phyloP scores from a whole-genome alignment of 2,329 filamentous ascomycete species.

The Fusarium fracticaudum region DNA sequence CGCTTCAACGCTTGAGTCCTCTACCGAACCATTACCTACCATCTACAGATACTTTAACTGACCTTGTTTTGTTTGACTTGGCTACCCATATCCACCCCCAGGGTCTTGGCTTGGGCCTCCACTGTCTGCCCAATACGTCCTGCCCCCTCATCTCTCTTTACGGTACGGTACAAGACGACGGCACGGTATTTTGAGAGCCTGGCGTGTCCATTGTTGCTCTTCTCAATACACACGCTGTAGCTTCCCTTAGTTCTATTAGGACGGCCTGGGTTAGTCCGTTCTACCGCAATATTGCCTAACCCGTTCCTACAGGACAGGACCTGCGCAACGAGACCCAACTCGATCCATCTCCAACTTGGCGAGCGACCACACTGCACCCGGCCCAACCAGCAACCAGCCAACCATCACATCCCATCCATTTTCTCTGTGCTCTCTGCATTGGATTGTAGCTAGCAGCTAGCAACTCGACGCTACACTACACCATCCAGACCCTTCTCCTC shows the following conservation, averaged over 20 bases:
- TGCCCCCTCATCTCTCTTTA: constrained; percentile 29
- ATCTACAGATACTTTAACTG: background rate
- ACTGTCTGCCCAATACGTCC: constrained; percentile 41
- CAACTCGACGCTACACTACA: constrained; percentile 22
- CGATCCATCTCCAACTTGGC: constrained; percentile 39
- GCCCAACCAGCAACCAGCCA: constrained; percentile 34
- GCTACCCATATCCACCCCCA: constrained; percentile 26
- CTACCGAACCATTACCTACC: background rate
- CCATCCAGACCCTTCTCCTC: constrained; percentile 21
- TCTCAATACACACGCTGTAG: background rate
- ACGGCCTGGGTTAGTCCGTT: constrained; percentile 21
- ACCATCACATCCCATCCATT: constrained; percentile 11
- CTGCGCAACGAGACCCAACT: constrained; percentile 30
- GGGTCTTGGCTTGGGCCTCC: constrained; percentile 42
- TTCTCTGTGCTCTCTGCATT: constrained; percentile 16
- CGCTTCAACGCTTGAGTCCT: constrained; percentile 14
- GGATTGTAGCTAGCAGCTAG: constrained; percentile 28
- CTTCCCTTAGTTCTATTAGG: constrained; percentile 5
- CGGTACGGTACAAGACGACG: background rate
- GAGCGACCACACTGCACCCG: constrained; percentile 39
- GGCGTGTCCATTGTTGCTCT: constrained; percentile 14
- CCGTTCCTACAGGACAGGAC: constrained; percentile 3
- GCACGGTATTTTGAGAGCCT: constrained; percentile 8
- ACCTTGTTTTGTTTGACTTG: background rate
- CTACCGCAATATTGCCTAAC: background rate